Evolutionary conservation across 108 stramenopile species (phyloP), one percentile per base, ranked within the genome.

Genomic region (Skeletonema grethae): DNA sequence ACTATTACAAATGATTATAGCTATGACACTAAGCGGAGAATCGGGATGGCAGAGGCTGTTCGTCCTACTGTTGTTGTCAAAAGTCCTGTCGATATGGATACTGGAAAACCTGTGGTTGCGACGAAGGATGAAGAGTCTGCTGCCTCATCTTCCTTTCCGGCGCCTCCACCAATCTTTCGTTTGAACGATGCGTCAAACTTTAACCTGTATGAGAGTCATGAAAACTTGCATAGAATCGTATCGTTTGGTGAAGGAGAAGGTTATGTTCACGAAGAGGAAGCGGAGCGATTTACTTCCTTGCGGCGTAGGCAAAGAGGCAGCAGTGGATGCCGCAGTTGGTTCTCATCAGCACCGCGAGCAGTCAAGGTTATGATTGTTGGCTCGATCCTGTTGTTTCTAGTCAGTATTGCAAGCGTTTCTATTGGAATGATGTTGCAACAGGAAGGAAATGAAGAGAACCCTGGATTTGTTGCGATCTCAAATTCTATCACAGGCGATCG

Each of bases 21-120:
- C 45, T 63, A 34, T 35, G 48, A 63, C 29, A 48, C 70, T 53
- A 53, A 24, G 7, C 48, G 48, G 46, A 72, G 48, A 61, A 46
- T 43, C 55, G 70, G 70, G 18, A 63, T 72, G 61, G 60, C 70
- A 13, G 70, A 72, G 35, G 61, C 70, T 25, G 53, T 72, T 30
- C 45, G 32, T 36, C 29, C 61, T 18, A 72, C 38, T 13, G 13
- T 22, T 8, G 60, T 55, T 53, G 28, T 60, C 29, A 60, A 70
- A 18, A 20, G 38, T 16, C 59, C 59, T 32, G 60, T 50, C 24
- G 69, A 70, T 32, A 35, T 36, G 41, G 45, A 61, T 25, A 43
- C 60, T 22, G 38, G 61, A 50, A 28, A 18, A 8, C 50, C 50
- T 53, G 50, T 53, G 4, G 50, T 22, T 2, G 20, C 5, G 22